Conservation (phyloP, 352 stramenopile genomes). For the Pythium folliculosum region DNA sequence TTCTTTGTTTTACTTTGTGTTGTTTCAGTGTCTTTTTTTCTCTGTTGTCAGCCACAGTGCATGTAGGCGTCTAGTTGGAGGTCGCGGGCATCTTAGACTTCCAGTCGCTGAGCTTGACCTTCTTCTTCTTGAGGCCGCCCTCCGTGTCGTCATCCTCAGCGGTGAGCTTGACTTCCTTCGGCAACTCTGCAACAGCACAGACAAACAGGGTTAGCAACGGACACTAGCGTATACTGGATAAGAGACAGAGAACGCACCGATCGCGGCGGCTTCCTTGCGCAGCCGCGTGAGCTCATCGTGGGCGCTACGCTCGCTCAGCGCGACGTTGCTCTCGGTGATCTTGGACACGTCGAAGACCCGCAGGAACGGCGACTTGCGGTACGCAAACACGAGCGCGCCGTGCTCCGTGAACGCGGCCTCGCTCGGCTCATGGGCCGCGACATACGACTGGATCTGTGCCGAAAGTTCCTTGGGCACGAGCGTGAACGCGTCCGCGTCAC, state of each 20-base stretch:
- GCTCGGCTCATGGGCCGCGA: conserved; percentile 40
- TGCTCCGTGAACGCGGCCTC: conserved; percentile 51
- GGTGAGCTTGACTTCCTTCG: conserved; percentile 44
- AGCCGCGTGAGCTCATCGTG: conserved; percentile 43
- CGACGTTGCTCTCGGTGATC: conserved; percentile 28
- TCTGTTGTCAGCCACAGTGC: too few species aligned
- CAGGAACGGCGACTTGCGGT: conserved; percentile 65
- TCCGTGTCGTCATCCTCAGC: conserved; percentile 66
- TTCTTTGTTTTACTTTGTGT: not conserved
- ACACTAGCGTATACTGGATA: not conserved
- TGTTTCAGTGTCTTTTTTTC: not conserved
- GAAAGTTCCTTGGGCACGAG: conserved; percentile 34
- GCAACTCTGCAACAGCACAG: conserved; percentile 38
- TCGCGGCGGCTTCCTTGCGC: conserved; percentile 45
- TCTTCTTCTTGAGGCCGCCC: conserved; percentile 82
- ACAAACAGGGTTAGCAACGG: not conserved
- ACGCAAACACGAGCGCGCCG: conserved; percentile 54
- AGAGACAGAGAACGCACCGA: conserved; percentile 39
- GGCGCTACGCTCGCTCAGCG: conserved; percentile 24
- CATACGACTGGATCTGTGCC: conserved; percentile 19
- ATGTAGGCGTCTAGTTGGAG: conserved; percentile 14
- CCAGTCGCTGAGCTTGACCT: conserved; percentile 51
- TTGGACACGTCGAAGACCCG: conserved; percentile 50
- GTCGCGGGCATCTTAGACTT: conserved; percentile 37
- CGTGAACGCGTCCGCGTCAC: conserved; percentile 18